These are phyloP conservation scores for Neurospora terricola DNA, from an alignment of 495 filamentous ascomycete species.

Conservation along the genomic window DNA sequence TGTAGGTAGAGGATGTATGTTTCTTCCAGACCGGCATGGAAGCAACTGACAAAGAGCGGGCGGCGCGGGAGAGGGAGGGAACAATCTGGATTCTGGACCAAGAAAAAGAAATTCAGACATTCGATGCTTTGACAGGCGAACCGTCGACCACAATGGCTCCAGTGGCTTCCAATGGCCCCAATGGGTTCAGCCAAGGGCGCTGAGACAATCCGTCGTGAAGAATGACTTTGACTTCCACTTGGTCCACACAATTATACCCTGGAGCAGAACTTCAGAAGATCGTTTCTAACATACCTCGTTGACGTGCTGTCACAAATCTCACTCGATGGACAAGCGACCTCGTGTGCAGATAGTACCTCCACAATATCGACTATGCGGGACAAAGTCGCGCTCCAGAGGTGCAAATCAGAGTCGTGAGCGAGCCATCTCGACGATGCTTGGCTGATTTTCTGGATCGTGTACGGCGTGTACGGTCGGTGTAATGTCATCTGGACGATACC, in stretches of 20 bases:
- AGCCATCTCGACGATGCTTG: slow-evolving; percentile 11
- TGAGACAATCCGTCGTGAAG: background rate
- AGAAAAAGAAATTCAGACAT: background rate
- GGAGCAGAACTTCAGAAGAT: background rate
- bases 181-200: background rate
- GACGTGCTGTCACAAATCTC: background rate
- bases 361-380: background rate
- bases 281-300: background rate
- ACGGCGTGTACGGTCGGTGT: background rate
- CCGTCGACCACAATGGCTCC: background rate
- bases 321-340: background rate
- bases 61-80: background rate
- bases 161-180: background rate
- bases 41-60: background rate
- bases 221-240: background rate
- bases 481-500: background rate
- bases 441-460: background rate
- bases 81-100: background rate
- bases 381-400: background rate
- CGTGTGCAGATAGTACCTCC: background rate
- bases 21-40: background rate
- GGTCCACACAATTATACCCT: background rate
- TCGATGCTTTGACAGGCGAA: background rate
- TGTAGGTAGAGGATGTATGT: background rate
- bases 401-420: slow-evolving; percentile 14